A percentile compares a stretch with the other conserved stretches of the same genome.
Conservation (phyloP, 1,284 basidiomycete genomes). For the Tilletia walkeri region DNA sequence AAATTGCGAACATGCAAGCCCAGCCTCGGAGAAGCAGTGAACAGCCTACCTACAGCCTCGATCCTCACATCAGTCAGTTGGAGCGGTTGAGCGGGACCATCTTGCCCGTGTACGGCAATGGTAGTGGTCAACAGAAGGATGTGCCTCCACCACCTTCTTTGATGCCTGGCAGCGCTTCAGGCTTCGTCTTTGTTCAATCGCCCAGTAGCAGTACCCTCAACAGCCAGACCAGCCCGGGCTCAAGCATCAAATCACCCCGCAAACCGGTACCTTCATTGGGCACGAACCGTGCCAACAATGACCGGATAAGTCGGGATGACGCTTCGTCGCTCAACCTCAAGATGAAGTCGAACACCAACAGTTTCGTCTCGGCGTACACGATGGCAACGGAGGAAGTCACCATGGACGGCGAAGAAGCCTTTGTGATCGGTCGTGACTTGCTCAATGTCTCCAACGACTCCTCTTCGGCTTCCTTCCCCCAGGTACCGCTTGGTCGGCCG, state of each 20-base stretch:
- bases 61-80: constrained; percentile 11
- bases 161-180: background rate
- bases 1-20: background rate
- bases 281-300: background rate
- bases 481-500: too few species aligned
- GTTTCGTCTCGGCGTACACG: background rate
- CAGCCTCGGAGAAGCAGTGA: constrained; percentile 12
- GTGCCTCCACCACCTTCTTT: constrained; percentile 5
- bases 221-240: background rate
- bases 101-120: background rate
- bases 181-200: too few species aligned
- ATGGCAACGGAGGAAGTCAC: background rate
- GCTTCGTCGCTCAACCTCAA: background rate
- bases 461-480: too few species aligned
- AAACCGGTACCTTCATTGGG: background rate
- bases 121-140: background rate
- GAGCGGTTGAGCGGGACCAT: constrained; percentile 7
- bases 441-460: background rate
- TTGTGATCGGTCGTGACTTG: background rate
- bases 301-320: background rate
- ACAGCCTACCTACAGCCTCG: constrained; percentile 2
- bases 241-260: background rate
- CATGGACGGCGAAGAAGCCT: background rate
- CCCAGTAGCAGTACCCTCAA: background rate
- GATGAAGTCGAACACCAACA: background rate